Base-by-base conservation (phyloP, 1,284 basidiomycete genomes). In the Cutaneotrichosporon spelunceum region DNA sequence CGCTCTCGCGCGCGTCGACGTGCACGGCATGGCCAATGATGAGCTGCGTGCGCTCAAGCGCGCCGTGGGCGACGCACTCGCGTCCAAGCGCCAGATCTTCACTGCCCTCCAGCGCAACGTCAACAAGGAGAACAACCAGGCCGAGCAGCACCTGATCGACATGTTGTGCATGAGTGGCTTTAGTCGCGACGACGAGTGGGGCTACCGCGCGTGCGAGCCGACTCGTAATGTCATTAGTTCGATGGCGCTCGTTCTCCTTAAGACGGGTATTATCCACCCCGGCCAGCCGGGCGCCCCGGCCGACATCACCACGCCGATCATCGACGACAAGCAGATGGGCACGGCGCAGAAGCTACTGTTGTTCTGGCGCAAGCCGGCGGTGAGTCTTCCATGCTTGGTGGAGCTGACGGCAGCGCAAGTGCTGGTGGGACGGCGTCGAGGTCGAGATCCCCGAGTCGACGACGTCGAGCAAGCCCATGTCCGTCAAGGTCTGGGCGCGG, bases 91-190 rank as follows among this genome's bases (percentile, higher is more conserved):
- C 71, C 91, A 89, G 77, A 97, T 99, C 72, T 99, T 99, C 77
- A 96, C 96, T 2, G 95, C 95, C 24, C 81, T 99, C 63, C 95
- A 99, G 83, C 84, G 96, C 70, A 99, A 99, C 79, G 93, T 99
- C 64, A 96, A 96, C 82, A 96, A 96, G 83, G 95, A 98, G 82
- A 98, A 98, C 79, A 99, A 99, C 77, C 83, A 97, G 67, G 95
- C 95, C 19, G 95, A 99, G 80, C 95, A 98, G 81, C 95, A 99
- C 81, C 82, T 99, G 68, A 99, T 99, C 79, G 96, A 99, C 81
- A 99, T 99, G 95, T 84, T 99, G 59, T 99, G 96, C 82, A 97
- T 98, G 93, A 95, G 93, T 78, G 95, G 95, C 23, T 99, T 99
- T 77, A 87, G 94, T 76, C 88, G 94, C 33, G 89, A 95, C 29